Conservation (phyloP, 139 green algal species). For the Tetradesmus lagerheimii region DNA sequence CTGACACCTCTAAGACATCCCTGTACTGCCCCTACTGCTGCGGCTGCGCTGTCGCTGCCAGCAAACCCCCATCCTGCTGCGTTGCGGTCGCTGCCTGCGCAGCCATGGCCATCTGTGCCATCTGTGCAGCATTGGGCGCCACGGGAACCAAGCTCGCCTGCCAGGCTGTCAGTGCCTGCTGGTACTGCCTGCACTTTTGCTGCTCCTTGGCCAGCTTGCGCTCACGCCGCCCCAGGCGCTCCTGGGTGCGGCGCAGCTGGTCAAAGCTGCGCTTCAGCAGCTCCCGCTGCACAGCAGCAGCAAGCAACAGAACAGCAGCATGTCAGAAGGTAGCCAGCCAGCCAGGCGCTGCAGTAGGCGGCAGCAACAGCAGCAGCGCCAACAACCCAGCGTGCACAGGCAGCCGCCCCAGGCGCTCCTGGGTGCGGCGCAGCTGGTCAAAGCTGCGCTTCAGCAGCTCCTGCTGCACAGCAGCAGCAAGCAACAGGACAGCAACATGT, state of each 20-base stretch:
- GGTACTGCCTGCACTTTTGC: constrained; percentile 41
- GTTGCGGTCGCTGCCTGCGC: constrained; percentile 12
- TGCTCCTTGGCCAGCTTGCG: constrained; percentile 44
- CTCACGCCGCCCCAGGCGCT: constrained; percentile 35
- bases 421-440: constrained; percentile 35
- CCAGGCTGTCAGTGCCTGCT: constrained; percentile 33
- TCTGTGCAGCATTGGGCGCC: neutral
- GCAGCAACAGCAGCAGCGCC: neutral
- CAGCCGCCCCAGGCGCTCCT: constrained; percentile 34
- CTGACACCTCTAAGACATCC: neutral
- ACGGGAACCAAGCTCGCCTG: constrained; percentile 24
- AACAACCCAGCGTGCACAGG: no score
- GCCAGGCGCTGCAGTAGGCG: neutral
- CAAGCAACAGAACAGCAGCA: neutral
- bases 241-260: constrained; percentile 38
- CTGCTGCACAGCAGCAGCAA: constrained; percentile 29
- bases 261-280: constrained; percentile 40
- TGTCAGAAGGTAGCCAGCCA: neutral
- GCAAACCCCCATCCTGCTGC: neutral
- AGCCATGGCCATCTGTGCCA: constrained; percentile 16
- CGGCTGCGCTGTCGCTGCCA: neutral
- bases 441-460: constrained; percentile 39
- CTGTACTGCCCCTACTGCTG: constrained; percentile 26
- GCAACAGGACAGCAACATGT: neutral
- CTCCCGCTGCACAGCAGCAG: constrained; percentile 37